Conservation (phyloP, 1,284 basidiomycete genomes). For the Tilletia horrida region DNA sequence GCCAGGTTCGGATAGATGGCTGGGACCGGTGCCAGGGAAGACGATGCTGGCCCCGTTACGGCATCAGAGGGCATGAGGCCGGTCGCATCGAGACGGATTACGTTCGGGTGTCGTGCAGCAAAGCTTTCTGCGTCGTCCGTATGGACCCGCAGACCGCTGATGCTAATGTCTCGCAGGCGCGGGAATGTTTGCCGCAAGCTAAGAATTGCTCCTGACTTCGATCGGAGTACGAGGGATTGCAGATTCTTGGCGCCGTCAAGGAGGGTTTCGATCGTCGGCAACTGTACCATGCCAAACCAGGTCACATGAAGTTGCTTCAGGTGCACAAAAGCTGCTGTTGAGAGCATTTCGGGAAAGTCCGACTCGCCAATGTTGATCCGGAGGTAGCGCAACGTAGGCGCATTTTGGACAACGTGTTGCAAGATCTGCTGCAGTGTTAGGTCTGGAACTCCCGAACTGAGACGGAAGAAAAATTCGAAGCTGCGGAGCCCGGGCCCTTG, state of each 20-base stretch:
- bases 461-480: not conserved
- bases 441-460: not conserved
- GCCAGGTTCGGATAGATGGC: too few relatives aligned
- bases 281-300: not conserved
- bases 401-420: not conserved
- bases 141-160: too few relatives aligned
- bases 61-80: too few relatives aligned
- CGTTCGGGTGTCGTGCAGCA: too few relatives aligned
- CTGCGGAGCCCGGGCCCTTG: not conserved
- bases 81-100: too few relatives aligned
- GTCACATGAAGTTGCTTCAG: not conserved
- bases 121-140: too few relatives aligned
- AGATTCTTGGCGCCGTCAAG: not conserved
- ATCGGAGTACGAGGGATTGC: not conserved
- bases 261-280: not conserved
- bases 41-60: too few relatives aligned
- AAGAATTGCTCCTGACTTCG: not conserved
- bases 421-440: not conserved
- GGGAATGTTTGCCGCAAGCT: conserved; percentile 10
- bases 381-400: not conserved
- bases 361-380: not conserved
- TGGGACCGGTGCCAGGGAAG: too few relatives aligned
- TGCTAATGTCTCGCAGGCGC: not conserved
- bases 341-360: not conserved
- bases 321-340: not conserved